Evolutionary conservation across 2,329 filamentous ascomycete genomes (phyloP), one percentile per base, ranked within the genome.

Genomic region (Fusarium graminum): DNA sequence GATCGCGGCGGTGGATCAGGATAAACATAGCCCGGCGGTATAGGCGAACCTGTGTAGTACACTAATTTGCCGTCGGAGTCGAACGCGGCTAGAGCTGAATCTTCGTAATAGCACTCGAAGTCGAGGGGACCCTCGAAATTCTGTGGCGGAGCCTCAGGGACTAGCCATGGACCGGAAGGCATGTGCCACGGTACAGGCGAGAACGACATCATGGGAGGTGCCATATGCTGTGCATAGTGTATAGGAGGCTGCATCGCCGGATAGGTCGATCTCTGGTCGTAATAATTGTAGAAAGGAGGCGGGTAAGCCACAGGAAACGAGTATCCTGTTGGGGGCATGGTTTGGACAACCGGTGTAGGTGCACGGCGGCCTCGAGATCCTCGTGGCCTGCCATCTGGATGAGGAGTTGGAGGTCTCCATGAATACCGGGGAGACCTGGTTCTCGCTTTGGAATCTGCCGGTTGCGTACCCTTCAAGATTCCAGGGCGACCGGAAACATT

Each of bases 371-470:
- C 22, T 16, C 51, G 50, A n/a, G 54, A 39, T 26, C 42, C 45
- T 46, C 49, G 59, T 25, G 14, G 32, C 14, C 45, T 68, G 17
- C 50, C 40, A 28, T 67, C 59, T 36, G 50, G 64, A 14, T 65
- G 59, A 25, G 64, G 64, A 14, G 64, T 67, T 39, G 64, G 64
- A 22, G 64, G 59, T 4, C 65, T 59, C 25, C 51, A 54, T 22
- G 30, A n/a, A 22, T 28, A 55, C 12, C 47, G 53, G 9, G 63
- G 49, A 43, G 59, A 60, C 13, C 29, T 64, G 17, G 29, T 42
- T n/a, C 28, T 43, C 7, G 40, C 41, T 32, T 36, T 57, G n/a
- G 36, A 3, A 16, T 36, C 32, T 5, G 36, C 3, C 2, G 29
- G 34, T 42, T n/a, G 44, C n/a, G 25, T 30, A n/a, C 25, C 40